Base-by-base conservation (phyloP, 2,329 filamentous ascomycete genomes). In the Cladosporium cucumerinum region DNA sequence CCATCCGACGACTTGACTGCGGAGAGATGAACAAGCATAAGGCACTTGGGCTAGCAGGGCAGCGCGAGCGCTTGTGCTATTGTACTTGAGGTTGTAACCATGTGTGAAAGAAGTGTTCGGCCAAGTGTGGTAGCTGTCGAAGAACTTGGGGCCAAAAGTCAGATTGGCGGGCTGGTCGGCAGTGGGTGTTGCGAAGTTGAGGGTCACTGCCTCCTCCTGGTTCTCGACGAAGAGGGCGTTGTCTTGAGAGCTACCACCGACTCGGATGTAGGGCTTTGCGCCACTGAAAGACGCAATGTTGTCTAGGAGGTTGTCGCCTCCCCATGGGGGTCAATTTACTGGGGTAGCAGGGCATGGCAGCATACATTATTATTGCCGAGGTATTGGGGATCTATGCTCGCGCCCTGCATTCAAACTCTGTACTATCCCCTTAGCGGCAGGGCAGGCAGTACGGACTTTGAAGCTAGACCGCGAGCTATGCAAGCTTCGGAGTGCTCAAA, bases 241-340 rank as follows among this genome's bases (percentile, higher is more conserved):
- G 76, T 89, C 86, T 69, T 89, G 87, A 0, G 87, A 88, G 70
- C 88, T 89, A n/a, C 87, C 87, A 3, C 87, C 86, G 1, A 89
- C 85, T 18, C 87, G 80, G 63, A 89, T 84, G 69, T 85, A 81
- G 1, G 87, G 87, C 67, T 86, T 87, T 7, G 79, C 80, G 10
- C 86, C 86, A 16, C 78, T 79, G 3, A 87, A 71, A n/a, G 79
- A 72, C 1, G 78, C 83, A 23, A 89, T 70, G 64, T 87, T 88
- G 34, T 82, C 80, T 28, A 89, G 75, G 7, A 89, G 78, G 57
- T 85, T 86, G 66, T 87, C 80, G n/a, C 12, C n/a, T 21, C 39
- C 39, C 39, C 39, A 46, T 46, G 39, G 39, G 39, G n/a, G 3
- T 21, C 11, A 3, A 34, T 46, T 12, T 3, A 46, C 39, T 46